phyloP scores from a whole-genome alignment of 139 green algal genomes.

The Raphidocelis subcapitata region DNA sequence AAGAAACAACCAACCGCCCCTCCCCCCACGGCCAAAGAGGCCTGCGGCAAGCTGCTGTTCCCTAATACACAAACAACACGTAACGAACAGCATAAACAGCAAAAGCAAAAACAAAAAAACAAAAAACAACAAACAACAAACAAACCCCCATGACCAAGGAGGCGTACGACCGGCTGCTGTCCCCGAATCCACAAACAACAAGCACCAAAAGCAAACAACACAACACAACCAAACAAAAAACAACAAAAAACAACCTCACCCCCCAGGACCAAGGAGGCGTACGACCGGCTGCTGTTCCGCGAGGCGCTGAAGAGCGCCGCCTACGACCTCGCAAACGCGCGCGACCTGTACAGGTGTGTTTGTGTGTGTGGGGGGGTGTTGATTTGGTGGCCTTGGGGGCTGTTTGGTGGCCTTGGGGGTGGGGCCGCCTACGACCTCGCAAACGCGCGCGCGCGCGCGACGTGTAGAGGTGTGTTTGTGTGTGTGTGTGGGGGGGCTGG shows the following conservation, averaged over 20 bases:
- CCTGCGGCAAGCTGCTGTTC: conserved; percentile 92
- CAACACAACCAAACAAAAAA: too few species aligned
- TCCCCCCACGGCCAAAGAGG: too few species aligned
- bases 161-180: conserved; percentile 88
- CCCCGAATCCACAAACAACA: conserved; percentile 91
- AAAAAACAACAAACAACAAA: too few species aligned
- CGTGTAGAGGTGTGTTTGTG: too few species aligned
- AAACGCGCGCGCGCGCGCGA: background rate
- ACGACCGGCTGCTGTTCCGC: conserved; percentile 91
- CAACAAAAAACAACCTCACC: too few species aligned
- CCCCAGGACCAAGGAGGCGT: conserved; percentile 44
- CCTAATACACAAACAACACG: conserved; percentile 88
- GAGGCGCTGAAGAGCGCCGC: conserved; percentile 90
- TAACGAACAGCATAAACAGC: too few species aligned
- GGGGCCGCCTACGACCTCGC: background rate
- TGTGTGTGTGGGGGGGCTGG: too few species aligned
- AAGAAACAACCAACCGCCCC: too few species aligned
- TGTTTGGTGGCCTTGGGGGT: background rate
- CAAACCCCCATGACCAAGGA: too few species aligned
- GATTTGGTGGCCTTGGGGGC: background rate
- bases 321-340: conserved; percentile 86
- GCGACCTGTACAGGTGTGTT: conserved; percentile 85
- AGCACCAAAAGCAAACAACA: too few species aligned
- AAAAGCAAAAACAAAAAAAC: too few species aligned
- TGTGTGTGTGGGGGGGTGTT: too few species aligned